A percentile compares a stretch with the other conserved stretches of the same genome.
Conservation (phyloP, 78 protist genomes). For the Dictyostelium firmibasis region DNA sequence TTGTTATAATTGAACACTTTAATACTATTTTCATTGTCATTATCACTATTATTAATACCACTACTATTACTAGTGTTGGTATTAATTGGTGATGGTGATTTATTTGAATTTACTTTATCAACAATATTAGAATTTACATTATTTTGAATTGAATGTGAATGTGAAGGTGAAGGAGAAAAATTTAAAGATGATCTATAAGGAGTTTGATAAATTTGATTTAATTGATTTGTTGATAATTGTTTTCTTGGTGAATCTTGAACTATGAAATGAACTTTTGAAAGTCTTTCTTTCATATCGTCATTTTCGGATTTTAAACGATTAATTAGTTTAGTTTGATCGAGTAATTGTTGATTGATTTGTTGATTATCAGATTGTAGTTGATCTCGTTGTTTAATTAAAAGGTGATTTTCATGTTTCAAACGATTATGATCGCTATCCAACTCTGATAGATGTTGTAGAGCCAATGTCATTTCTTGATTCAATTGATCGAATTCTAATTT, state of each 20-base stretch:
- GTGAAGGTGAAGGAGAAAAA: not conserved
- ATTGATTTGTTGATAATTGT: not conserved
- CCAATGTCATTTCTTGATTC: not conserved
- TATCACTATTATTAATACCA: not conserved
- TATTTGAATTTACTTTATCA: not conserved
- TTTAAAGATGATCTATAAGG: not conserved
- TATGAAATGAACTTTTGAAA: conserved; percentile 40
- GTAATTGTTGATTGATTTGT: not conserved
- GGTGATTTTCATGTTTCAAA: not conserved
- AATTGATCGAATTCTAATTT: not conserved
- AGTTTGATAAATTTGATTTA: conserved; percentile 2
- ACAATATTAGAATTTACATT: too few relatives aligned
- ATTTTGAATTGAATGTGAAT: too few relatives aligned
- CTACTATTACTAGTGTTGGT: not conserved
- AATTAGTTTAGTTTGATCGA: not conserved
- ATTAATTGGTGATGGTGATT: not conserved
- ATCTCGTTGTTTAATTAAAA: not conserved
- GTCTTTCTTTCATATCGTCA: conserved; percentile 67
- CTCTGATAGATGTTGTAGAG: not conserved
- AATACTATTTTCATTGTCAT: not conserved
- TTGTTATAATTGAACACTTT: not conserved
- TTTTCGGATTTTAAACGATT: conserved; percentile 6
- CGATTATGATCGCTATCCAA: not conserved
- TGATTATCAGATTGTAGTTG: not conserved
- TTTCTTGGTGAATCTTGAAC: conserved; percentile 50